Evolutionary conservation across 495 filamentous ascomycete genomes (phyloP).

Genomic region (Aspergillus affinis): DNA sequence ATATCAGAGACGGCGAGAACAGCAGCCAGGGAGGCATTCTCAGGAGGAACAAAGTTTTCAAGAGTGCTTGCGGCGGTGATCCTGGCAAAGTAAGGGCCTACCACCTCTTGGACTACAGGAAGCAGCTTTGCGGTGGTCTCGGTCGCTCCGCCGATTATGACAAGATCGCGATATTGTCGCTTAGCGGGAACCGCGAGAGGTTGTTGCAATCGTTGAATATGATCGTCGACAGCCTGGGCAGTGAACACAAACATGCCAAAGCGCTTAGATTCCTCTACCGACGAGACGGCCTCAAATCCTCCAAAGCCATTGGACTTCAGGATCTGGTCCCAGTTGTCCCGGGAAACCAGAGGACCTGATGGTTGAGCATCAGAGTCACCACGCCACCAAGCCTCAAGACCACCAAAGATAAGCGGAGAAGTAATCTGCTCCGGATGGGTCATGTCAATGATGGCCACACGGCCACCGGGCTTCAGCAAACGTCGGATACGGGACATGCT

Average conservation of each 20-base stretch:
- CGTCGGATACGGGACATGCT: background rate
- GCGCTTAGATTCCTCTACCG: background rate
- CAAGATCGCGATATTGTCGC: background rate
- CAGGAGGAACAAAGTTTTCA: background rate
- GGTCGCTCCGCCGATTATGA: background rate
- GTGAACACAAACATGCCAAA: background rate
- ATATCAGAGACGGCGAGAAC: background rate
- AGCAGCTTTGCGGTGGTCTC: background rate
- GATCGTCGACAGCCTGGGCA: slow-evolving; percentile 11
- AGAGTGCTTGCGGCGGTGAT: background rate
- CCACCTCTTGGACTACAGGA: background rate
- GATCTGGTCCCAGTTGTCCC: slow-evolving; percentile 5
- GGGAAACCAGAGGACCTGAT: background rate
- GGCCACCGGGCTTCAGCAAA: slow-evolving; percentile 11
- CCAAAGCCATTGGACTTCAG: slow-evolving; percentile 8
- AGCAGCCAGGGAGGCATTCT: background rate
- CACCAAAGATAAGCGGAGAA: background rate
- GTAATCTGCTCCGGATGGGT: background rate
- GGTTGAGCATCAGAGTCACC: background rate
- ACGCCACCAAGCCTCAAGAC: slow-evolving; percentile 10
- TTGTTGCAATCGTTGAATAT: background rate
- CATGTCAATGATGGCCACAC: background rate
- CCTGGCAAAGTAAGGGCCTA: background rate
- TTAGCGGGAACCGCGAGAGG: background rate
- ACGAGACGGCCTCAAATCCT: slow-evolving; percentile 8